Base-by-base conservation (phyloP, 257 asterid genomes). In the Scutellaria galericulata region DNA sequence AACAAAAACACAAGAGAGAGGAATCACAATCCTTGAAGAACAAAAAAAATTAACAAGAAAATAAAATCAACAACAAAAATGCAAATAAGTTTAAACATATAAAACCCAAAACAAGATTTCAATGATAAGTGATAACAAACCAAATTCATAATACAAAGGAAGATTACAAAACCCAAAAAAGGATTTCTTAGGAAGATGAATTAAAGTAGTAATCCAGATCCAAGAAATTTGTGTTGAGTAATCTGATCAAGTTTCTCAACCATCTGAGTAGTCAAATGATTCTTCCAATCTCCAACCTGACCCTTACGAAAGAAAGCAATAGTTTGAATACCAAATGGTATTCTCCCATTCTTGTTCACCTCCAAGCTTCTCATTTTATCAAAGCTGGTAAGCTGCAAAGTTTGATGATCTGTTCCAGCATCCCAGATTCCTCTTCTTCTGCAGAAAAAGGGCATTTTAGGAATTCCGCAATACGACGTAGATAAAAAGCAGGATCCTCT, bases 271-370 rank as follows among this genome's bases (percentile, higher is more conserved):
- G 53, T 5, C 5, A 83, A 72, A 73, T 54, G 12, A 48, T 81
- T 83, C 69, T 50, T 73, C 82, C 82, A 83, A 52, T 78, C 88
- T 18, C 86, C 82, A 1, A 78, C 70, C 51, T 53, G 73, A 0
- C 82, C 88, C 1, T 7, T 50, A 0, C 84, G 78, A 15, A 78
- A 83, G 14, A 68, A 78, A 3, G 27, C 45, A 47, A 44, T 68
- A 6, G 63, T 80, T 0, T 39, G 75, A 57, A 53, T 68, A 1
- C 81, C 75, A 5, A 57, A 62, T 7, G 68, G 11, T 1, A 63
- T 11, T 4, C 27, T 70, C 63, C 83, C 82, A 35, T 8, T 73
- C 74, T 10, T 66, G 53, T 84, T 84, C 1, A 84, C 75, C 37
- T 79, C 83, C 73, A 81, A 5, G 5, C 20, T 3, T 46, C 81